These are phyloP conservation scores for Speleostelium caveatum DNA, from an alignment of 78 protist genomes.

Conservation along the genomic window DNA sequence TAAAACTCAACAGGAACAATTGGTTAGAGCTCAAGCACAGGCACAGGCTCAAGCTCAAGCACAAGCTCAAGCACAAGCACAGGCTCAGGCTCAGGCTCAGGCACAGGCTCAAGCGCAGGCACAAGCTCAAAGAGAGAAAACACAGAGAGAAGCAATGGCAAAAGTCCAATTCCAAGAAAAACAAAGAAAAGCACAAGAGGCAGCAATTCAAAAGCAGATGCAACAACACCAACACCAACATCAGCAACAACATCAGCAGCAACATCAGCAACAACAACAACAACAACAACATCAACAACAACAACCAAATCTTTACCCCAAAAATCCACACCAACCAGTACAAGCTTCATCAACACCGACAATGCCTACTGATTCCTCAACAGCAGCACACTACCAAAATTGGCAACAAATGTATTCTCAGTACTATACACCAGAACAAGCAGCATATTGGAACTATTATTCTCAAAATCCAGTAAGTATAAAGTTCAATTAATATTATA, in stretches of 20 bases:
- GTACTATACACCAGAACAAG: slow-evolving; percentile 39
- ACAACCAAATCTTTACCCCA: too few species aligned
- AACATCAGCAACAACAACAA: slow-evolving; percentile 17
- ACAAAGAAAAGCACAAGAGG: slow-evolving; percentile 3
- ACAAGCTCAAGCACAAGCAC: slow-evolving; percentile 39
- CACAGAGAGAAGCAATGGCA: slow-evolving; percentile 2
- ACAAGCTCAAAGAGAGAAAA: slow-evolving; percentile 35
- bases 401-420: too few species aligned
- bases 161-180: too few species aligned
- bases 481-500: background rate
- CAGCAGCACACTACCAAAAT: too few species aligned
- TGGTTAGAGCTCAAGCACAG: background rate
- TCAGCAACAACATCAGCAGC: slow-evolving; percentile 35
- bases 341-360: slow-evolving; percentile 16
- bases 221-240: slow-evolving; percentile 23
- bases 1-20: slow-evolving; percentile 9
- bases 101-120: slow-evolving; percentile 11
- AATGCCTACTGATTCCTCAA: slow-evolving; percentile 23
- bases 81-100: too few species aligned
- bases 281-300: slow-evolving; percentile 4
- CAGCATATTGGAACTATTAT: slow-evolving; percentile 37
- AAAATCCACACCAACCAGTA: slow-evolving; percentile 3
- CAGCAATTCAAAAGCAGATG: slow-evolving; percentile 5
- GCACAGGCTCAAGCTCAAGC: too few species aligned
- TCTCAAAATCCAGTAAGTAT: slow-evolving; percentile 49